Percentiles rank a stretch among this genome's conserved stretches.
These are phyloP conservation scores for Neonectria ditissima DNA, from an alignment of 2,329 filamentous ascomycete species.

Conservation along the genomic window DNA sequence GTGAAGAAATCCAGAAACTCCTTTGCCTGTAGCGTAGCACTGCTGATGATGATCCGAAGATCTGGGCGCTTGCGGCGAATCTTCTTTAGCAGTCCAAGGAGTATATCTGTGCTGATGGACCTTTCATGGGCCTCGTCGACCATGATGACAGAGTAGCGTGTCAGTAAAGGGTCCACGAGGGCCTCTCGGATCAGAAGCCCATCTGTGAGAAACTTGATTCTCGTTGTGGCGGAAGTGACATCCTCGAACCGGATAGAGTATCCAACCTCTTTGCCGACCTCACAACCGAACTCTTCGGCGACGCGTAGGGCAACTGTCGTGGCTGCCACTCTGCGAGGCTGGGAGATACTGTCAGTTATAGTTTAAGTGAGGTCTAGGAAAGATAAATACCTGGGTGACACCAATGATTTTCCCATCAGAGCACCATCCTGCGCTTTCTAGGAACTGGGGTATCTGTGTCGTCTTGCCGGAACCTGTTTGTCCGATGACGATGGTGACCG, in stretches of 20 bases:
- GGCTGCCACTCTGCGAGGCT: slow-evolving; percentile 91
- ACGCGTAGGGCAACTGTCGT: slow-evolving; percentile 90
- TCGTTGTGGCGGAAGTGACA: slow-evolving; percentile 84
- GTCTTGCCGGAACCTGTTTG: slow-evolving; percentile 97
- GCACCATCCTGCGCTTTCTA: slow-evolving; percentile 91
- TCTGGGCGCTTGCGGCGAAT: slow-evolving; percentile 84
- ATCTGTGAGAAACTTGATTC: slow-evolving; percentile 96
- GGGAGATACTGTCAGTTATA: slow-evolving; percentile 27
- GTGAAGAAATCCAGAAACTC: slow-evolving; percentile 85
- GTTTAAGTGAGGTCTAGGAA: slow-evolving; percentile 23
- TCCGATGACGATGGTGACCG: slow-evolving; percentile 89
- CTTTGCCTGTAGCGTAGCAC: slow-evolving; percentile 91
- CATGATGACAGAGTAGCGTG: slow-evolving; percentile 95
- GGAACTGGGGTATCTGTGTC: slow-evolving; percentile 92
- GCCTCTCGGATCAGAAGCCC: slow-evolving; percentile 92
- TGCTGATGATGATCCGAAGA: slow-evolving; percentile 89
- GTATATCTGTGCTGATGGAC: slow-evolving; percentile 90
- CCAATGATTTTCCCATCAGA: slow-evolving; percentile 84
- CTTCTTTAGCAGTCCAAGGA: slow-evolving; percentile 92
- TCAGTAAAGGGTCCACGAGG: slow-evolving; percentile 89
- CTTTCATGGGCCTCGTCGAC: slow-evolving; percentile 97
- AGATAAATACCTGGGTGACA: slow-evolving; percentile 81
- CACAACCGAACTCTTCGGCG: slow-evolving; percentile 88
- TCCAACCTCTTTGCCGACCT: slow-evolving; percentile 89
- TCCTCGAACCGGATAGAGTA: slow-evolving; percentile 96